phyloP scores from a whole-genome alignment of 768 basidiomycete genomes.

The Rhodotorula toruloides region DNA sequence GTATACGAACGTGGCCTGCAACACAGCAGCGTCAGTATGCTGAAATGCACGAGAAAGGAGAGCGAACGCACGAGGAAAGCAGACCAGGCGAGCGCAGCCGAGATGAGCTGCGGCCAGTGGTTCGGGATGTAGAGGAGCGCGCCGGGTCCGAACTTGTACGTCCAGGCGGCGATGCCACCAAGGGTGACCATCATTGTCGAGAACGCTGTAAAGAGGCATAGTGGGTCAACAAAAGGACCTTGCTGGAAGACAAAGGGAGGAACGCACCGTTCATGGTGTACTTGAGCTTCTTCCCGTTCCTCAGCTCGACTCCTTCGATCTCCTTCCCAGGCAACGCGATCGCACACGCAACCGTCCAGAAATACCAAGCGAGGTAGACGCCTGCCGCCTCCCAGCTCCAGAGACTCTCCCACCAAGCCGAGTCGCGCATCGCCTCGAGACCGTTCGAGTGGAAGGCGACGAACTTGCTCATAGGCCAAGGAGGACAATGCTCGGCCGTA shows the following conservation, averaged over 20 bases:
- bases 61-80: conserved; percentile 53
- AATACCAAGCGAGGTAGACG: conserved; percentile 83
- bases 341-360: conserved; percentile 80
- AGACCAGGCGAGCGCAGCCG: conserved; percentile 74
- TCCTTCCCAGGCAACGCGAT: conserved; percentile 66
- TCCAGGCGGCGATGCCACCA: conserved; percentile 63
- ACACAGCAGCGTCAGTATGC: too few relatives aligned
- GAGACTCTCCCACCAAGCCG: conserved; percentile 64
- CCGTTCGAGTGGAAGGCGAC: conserved; percentile 16
- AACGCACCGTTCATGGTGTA: conserved; percentile 92
- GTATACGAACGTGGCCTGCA: conserved; percentile 63
- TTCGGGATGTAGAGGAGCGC: conserved; percentile 86
- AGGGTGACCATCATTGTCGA: conserved; percentile 76
- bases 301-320: conserved; percentile 64
- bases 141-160: conserved; percentile 67
- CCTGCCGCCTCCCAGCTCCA: conserved; percentile 76
- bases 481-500: conserved; percentile 47
- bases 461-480: conserved; percentile 34
- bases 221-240: not conserved
- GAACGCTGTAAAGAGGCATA: conserved; percentile 58
- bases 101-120: conserved; percentile 82
- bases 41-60: too few relatives aligned
- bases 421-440: conserved; percentile 35
- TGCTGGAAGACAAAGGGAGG: not conserved
- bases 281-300: conserved; percentile 62